Evolutionary conservation across 768 basidiomycete species (phyloP).

Genomic region (Gelatoporia subvermispora): DNA sequence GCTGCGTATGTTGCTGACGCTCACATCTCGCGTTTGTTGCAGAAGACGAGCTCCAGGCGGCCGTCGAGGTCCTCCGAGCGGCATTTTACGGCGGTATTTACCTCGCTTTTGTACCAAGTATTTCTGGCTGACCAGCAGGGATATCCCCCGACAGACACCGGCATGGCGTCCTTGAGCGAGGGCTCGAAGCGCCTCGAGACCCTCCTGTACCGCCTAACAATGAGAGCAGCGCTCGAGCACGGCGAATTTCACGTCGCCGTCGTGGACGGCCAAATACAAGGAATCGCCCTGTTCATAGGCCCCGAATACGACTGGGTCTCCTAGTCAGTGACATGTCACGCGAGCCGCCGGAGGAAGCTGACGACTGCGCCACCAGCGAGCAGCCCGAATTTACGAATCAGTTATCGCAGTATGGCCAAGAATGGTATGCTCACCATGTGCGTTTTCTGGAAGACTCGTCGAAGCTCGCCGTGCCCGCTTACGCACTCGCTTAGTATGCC

Average conservation of each 20-base stretch:
- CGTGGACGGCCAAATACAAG: constrained; percentile 5
- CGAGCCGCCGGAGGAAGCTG: background rate
- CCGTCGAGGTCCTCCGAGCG: constrained; percentile 12
- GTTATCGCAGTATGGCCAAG: constrained; percentile 8
- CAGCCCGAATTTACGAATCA: constrained; percentile 5
- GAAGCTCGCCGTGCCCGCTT: background rate
- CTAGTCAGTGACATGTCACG: constrained; percentile 6
- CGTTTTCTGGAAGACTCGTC: background rate
- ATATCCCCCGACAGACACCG: constrained; percentile 4
- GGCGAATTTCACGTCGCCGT: constrained; percentile 8
- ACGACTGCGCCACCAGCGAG: constrained; percentile 1
- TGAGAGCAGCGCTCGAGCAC: constrained; percentile 3
- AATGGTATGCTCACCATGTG: constrained; percentile 15
- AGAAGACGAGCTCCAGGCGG: constrained; percentile 16
- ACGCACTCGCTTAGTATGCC: constrained; percentile 2
- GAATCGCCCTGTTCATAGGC: constrained; percentile 5
- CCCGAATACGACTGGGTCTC: constrained; percentile 13
- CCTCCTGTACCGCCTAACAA: constrained; percentile 7
- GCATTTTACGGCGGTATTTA: constrained; percentile 17
- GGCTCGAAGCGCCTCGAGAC: constrained; percentile 5
- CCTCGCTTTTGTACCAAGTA: background rate
- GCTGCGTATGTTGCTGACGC: background rate
- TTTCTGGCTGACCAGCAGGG: background rate
- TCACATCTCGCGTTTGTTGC: background rate
- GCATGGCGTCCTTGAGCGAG: constrained; percentile 9